Base-by-base conservation (phyloP, 1,139 yeast species). In the Nakaseomyces bracarensis region DNA sequence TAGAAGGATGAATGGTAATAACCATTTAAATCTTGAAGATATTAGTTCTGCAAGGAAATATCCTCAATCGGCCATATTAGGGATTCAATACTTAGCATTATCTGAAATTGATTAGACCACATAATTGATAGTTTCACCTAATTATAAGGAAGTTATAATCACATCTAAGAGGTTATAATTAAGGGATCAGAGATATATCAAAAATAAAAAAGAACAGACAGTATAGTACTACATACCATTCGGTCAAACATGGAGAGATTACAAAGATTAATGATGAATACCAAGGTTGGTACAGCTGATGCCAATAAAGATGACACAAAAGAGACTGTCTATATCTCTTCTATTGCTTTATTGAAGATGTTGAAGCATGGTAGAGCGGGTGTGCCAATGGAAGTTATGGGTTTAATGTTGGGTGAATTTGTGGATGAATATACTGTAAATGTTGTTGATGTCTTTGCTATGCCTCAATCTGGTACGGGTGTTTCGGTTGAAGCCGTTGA, bases 371-470 rank as follows among this genome's bases (percentile, higher is more conserved):
- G 98, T 37, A 75, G 97, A 58, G 97, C 98, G 1, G 99, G 99
- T 60, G 98, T 93, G 43, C 99, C 99, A 14, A 93, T 93, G 99
- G 99, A 93, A 69, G 99, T 93, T 40, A 93, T 93, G 99, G 99
- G 99, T 3, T 74, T 93, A 51, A 93, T 93, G 99, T 75, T 93
- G 54, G 99, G 99, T 40, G 97, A 91, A 55, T 89, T 91, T 66
- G 95, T 93, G 21, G 98, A 93, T 63, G 98, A 93, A 49, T 91
- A 84, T 66, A 93, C 98, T 1, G 93, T 93, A 37, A 95, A 89
- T 56, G 98, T 91, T 30, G 87, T 86, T 49, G 98, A 91, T 61
- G 98, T 91, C 42, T 91, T 91, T 72, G 98, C 98, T 46, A 91
- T 91, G 98, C 98, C 98, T 15, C 98, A 91, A 67, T 79, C 86